Evolutionary conservation across 495 filamentous ascomycete species (phyloP).

Genomic region (Aspergillus steynii): DNA sequence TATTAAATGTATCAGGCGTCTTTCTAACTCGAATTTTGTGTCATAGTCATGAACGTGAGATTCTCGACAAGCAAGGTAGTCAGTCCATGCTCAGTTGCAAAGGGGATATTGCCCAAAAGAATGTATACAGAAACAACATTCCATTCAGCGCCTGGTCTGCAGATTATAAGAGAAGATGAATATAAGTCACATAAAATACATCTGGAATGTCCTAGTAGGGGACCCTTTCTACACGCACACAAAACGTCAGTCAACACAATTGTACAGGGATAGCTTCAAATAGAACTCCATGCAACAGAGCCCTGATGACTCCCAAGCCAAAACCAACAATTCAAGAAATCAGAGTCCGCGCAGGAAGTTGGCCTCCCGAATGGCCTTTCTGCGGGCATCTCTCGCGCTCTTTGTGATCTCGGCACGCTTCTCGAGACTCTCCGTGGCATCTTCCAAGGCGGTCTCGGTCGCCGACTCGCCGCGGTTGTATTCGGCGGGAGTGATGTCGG

Average conservation of each 20-base stretch:
- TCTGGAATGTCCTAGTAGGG: conserved; percentile 11
- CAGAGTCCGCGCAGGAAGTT: conserved; percentile 91
- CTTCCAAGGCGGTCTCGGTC: conserved; percentile 24
- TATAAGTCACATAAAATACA: conserved; percentile 25
- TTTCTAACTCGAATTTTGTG: not conserved
- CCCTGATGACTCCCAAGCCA: conserved; percentile 3
- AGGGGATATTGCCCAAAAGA: not conserved
- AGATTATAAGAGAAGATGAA: conserved; percentile 16
- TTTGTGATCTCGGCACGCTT: conserved; percentile 48
- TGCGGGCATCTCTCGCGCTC: conserved; percentile 69
- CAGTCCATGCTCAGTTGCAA: not conserved
- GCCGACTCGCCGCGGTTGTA: conserved; percentile 35
- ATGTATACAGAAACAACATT: conserved; percentile 2
- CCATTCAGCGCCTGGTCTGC: conserved; percentile 17
- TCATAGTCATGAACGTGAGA: not conserved
- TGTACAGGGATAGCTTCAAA: conserved; percentile 14
- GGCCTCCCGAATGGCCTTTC: conserved; percentile 80
- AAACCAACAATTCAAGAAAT: conserved; percentile 19
- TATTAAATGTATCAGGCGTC: not conserved
- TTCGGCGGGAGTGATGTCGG: conserved; percentile 70
- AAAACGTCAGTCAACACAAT: conserved; percentile 10
- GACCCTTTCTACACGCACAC: conserved; percentile 8
- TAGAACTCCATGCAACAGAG: conserved; percentile 16
- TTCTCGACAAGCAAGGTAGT: not conserved
- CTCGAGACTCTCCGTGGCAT: conserved; percentile 37